A percentile compares a stretch with the other conserved stretches of the same genome.
Evolutionary conservation across 371 early-diverging fungal species (phyloP).

Genomic region (Syncephalis fuscata): DNA sequence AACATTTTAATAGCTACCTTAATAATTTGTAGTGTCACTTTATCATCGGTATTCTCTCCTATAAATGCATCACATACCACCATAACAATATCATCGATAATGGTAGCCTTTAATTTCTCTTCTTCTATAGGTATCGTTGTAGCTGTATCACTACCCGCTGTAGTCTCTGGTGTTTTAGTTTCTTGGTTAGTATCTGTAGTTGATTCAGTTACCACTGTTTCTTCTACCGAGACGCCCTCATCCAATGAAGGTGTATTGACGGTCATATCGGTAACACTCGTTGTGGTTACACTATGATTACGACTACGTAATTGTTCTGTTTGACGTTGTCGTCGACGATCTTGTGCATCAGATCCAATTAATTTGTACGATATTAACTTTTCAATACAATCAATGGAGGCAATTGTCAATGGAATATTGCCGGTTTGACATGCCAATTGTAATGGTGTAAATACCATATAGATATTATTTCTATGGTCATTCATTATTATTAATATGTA

Average conservation of each 20-base stretch:
- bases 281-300: too few relatives aligned
- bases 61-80: constrained; percentile 35
- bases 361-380: constrained; percentile 60
- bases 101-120: constrained; percentile 1
- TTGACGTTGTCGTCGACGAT: too few relatives aligned
- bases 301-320: too few relatives aligned
- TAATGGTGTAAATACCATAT: constrained; percentile 27
- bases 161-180: neutral
- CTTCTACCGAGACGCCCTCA: too few relatives aligned
- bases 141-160: neutral
- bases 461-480: too few relatives aligned
- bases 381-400: constrained; percentile 47
- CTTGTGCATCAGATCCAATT: constrained; percentile 15
- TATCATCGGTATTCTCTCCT: constrained; percentile 60
- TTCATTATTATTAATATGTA: neutral
- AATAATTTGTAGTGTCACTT: constrained; percentile 53
- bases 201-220: too few relatives aligned
- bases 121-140: constrained; percentile 8
- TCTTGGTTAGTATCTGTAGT: too few relatives aligned
- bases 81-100: constrained; percentile 34
- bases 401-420: constrained; percentile 27
- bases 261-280: too few relatives aligned
- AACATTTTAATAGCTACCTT: constrained; percentile 26
- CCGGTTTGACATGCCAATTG: constrained; percentile 36
- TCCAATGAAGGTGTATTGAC: too few relatives aligned